Evolutionary conservation across 768 basidiomycete genomes (phyloP), one percentile per base, ranked within the genome.

Genomic region (Candolleomyces eurysporus): DNA sequence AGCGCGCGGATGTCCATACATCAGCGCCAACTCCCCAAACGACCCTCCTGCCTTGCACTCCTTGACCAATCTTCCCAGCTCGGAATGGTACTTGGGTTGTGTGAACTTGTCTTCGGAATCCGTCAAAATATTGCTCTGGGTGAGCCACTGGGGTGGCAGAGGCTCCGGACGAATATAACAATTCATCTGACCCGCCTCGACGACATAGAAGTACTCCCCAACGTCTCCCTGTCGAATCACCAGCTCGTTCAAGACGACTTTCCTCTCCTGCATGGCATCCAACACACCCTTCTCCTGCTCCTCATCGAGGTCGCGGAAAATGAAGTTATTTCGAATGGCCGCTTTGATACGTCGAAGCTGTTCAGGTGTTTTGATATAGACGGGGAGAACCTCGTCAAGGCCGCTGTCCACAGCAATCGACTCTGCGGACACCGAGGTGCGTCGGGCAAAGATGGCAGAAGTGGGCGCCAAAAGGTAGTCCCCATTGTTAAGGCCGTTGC

Each of bases 201-300:
- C 94, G 57, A 98, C 92, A 75, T 99, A 99, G 74, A 98, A 98
- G 76, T 88, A 95, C 68, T 98, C 96, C 58, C 97, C 97, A 19
- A 93, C 91, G 66, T 97, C 96, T 51, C 97, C 97, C 74, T 99
- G 97, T 54, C 91, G 86, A 66, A 99, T 98, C 63, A 99, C 89
- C n/a, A 96, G 88, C 65, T 95, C 89, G 63, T 89, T 88, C 63
- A 84, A 78, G 32, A 74, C 76, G 14, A 92, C 86, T 6, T 75
- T 79, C 50, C 86, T 82, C 76, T 99, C 97, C 72, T 90, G 90
- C 96, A 99, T 98, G 26, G 97, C 97, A 59, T 90, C 91, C 22
- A 98, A 79, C 19, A 96, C 96, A 49, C 95, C 94, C 0, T 85
- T 86, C 74, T 92, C 90, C 74, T 98, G 96, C 69, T 98, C 96